These are phyloP conservation scores for Pythium myriotylum DNA, from an alignment of 352 stramenopile genomes.

Conservation along the genomic window DNA sequence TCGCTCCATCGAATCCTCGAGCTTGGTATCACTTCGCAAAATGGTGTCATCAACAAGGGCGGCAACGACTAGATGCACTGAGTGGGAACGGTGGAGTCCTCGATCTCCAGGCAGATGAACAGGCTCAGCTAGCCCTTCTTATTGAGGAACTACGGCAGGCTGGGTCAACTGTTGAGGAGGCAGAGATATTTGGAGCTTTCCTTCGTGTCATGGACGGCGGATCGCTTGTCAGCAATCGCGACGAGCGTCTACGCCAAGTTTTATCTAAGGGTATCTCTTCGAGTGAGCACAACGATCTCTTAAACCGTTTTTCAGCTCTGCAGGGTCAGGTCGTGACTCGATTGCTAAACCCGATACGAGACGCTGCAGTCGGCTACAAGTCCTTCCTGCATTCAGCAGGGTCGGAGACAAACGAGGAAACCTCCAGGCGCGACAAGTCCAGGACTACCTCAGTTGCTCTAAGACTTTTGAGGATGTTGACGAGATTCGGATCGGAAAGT, in stretches of 20 bases:
- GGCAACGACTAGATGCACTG: slow-evolving; percentile 44
- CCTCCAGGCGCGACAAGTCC: slow-evolving; percentile 7
- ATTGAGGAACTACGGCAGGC: slow-evolving; percentile 41
- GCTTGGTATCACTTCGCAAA: slow-evolving; percentile 69
- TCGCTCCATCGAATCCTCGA: slow-evolving; percentile 41
- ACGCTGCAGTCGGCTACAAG: slow-evolving; percentile 23
- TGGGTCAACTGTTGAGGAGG: slow-evolving; percentile 28
- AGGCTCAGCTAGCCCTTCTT: slow-evolving; percentile 35
- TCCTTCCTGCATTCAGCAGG: slow-evolving; percentile 14
- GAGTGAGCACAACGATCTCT: slow-evolving; percentile 16
- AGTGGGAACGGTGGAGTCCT: slow-evolving; percentile 51
- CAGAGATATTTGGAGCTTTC: slow-evolving; percentile 44
- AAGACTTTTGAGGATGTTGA: slow-evolving; percentile 69
- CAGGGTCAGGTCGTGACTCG: slow-evolving; percentile 15
- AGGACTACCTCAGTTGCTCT: slow-evolving; percentile 56
- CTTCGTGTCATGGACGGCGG: slow-evolving; percentile 58
- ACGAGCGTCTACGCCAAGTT: slow-evolving; percentile 35
- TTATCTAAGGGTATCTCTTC: slow-evolving; percentile 4
- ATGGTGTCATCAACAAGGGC: slow-evolving; percentile 70
- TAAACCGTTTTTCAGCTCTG: slow-evolving; percentile 16
- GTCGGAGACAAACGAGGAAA: background rate
- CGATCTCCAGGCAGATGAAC: slow-evolving; percentile 46
- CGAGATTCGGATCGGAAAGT: slow-evolving; percentile 54
- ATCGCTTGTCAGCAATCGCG: slow-evolving; percentile 37
- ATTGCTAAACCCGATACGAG: slow-evolving; percentile 17